Conservation (phyloP, 106 monocot species). For the Dactylorhiza incarnata region DNA sequence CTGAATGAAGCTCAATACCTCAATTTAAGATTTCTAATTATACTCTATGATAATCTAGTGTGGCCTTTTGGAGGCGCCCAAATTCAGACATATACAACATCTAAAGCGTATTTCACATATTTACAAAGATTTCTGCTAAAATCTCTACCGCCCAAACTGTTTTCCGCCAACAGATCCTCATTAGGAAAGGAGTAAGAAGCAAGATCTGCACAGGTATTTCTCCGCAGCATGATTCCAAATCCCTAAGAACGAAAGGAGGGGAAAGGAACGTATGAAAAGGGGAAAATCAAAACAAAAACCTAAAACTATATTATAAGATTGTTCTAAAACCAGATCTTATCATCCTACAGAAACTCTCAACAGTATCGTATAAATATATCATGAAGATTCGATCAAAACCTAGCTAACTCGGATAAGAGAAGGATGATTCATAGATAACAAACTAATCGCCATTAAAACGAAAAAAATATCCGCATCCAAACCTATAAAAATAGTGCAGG, state of each 20-base stretch:
- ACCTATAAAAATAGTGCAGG: slow-evolving; percentile 7
- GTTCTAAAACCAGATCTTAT: background rate
- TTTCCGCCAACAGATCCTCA: too few relatives aligned
- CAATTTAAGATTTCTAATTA: background rate
- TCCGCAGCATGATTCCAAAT: too few relatives aligned
- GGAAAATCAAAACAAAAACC: background rate
- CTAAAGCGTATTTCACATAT: too few relatives aligned
- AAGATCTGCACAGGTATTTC: background rate
- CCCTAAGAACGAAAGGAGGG: too few relatives aligned
- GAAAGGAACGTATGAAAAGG: background rate
- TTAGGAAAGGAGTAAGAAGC: background rate
- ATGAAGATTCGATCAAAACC: background rate
- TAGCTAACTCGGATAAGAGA: background rate
- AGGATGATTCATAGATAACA: background rate
- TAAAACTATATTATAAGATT: background rate
- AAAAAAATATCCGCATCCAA: background rate
- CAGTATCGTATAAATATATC: background rate
- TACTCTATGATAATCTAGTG: background rate
- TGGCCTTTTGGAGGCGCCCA: background rate
- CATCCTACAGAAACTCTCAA: background rate
- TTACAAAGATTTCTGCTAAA: too few relatives aligned
- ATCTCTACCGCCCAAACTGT: too few relatives aligned
- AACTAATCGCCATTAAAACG: background rate
- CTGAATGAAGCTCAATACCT: background rate
- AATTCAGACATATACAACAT: too few relatives aligned